phyloP scores from a whole-genome alignment of 2,329 filamentous ascomycete genomes.

The Cadophora sp. region DNA sequence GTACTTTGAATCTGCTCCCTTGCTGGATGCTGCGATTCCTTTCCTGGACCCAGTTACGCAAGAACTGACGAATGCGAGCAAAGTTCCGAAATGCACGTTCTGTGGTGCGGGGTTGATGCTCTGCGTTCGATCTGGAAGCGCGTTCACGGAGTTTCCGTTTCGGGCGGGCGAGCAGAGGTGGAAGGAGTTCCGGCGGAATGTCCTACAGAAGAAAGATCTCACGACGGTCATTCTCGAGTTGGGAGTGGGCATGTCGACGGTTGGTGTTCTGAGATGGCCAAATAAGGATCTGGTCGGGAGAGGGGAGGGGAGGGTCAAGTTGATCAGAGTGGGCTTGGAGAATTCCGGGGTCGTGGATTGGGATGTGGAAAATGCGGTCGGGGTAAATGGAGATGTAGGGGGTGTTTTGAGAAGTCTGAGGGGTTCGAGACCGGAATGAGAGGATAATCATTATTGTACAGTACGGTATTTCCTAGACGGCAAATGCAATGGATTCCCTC shows the following conservation, averaged over 20 bases:
- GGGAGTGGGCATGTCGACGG: constrained; percentile 8
- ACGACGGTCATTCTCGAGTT: constrained; percentile 11
- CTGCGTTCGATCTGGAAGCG: neutral
- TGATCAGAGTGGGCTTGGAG: constrained; percentile 10
- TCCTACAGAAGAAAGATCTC: neutral
- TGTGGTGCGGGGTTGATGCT: constrained; percentile 9
- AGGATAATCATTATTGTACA: neutral
- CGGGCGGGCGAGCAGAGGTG: neutral
- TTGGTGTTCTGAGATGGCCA: constrained; percentile 13
- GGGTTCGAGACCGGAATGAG: neutral
- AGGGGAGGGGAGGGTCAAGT: constrained; percentile 1
- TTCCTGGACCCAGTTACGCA: constrained; percentile 13
- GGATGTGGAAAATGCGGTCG: constrained; percentile 8
- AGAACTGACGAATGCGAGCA: neutral
- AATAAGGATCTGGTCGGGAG: constrained; percentile 11
- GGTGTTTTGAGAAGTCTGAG: neutral
- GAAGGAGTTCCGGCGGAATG: constrained; percentile 3
- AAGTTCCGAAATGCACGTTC: constrained; percentile 9
- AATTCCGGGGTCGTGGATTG: constrained; percentile 10
- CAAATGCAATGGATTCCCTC: too few species aligned
- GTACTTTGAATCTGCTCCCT: constrained; percentile 1
- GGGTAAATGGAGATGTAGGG: constrained; percentile 3
- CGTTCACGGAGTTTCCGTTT: neutral
- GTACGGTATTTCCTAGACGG: neutral
- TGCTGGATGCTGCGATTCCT: constrained; percentile 4